Evolutionary conservation across 495 filamentous ascomycete genomes (phyloP), one percentile per base, ranked within the genome.

Genomic region (Neurospora tetrasperma): DNA sequence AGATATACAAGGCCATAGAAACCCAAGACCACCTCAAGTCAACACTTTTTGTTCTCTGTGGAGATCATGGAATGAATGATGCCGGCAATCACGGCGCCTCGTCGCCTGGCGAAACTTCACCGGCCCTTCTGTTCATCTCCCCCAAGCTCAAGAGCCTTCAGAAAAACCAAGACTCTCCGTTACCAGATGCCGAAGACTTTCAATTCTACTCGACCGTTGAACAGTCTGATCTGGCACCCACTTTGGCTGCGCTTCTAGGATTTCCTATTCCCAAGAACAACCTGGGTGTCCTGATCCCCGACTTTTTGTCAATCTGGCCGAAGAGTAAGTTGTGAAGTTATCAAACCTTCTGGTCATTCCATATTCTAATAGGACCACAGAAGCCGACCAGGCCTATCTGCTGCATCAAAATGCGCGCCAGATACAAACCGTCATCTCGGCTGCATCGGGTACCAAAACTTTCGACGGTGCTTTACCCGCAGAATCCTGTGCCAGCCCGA

Each of bases 51-150:
- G 88, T 99, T 2, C 82, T 99, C 9, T 93, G 90, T 71, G 96
- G 96, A 59, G 96, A 99, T 78, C 96, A 99, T 79, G 96, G 96
- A 23, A 99, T 99, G 96, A 99, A 98, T 77, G 96, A 98, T 76
- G 96, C 94, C 44, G 96, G 96, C 4, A 98, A 98, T 77, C 96
- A 99, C 80, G 96, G 96, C 12, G 96, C 95, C 8, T 97, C 96
- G 23, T 91, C 92, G 4, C 87, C 92, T 20, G 94, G 96, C 7
- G 96, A 99, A 83, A 98, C 96, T 11, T 97, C 94, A 1, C 90
- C 96, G 0, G 96, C 96, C 16, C 82, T 99, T 48, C 86, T 97
- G 40, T 98, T 99, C 78, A 89, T 97, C 43, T 97, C 95, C 12
- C 94, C 96, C 6, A 94, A 92, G 75, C 84, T 99, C 41, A 86